Base-by-base conservation (phyloP, 495 filamentous ascomycete genomes). In the Lentithecium fluviatile region DNA sequence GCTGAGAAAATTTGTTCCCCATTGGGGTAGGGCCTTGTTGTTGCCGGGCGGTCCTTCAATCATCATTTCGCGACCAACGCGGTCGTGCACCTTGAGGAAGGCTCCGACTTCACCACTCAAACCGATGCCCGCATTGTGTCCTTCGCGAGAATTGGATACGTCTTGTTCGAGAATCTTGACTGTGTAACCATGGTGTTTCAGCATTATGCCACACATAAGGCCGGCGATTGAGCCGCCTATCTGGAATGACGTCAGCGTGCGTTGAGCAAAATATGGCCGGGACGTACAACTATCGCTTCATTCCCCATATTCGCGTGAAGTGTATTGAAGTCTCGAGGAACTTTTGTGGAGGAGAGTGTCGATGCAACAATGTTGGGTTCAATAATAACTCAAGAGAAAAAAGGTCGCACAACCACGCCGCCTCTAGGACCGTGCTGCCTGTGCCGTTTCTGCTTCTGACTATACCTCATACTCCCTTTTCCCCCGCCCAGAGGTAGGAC, bases 141-240 rank as follows among this genome's bases (percentile, higher is more conserved):
- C 76, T 38, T 80, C 73, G 0, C 81, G 73, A 3, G 78, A 50
- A 0, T 77, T 68, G 0, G 66, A 69, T 0, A 75, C 69, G 42
- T 76, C 79, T 19, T 80, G 76, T 64, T 85, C 81, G 5, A 84
- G 74, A 34, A 85, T 80, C 5, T 70, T 76, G 20, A 79, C 78
- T 62, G 78, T 66, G 67, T 61, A 51, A 8, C 58, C 58, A 23
- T 80, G 74, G 0, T 72, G 69, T 48, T 77, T 78, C 10, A 83
- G 68, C 13, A 77, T 75, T 17, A 81, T 71, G 17, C 73, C 80
- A 0, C 29, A 23, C 49, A 61, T 54, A 6, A 61, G 26, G 7
- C 58, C 58, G 5, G 36, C 49, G 1, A 55, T 24, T 13, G 49
- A 54, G 7, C 58, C 58, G 17, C 58, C 58, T 19, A 61, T 45